A percentile compares a stretch with the other conserved stretches of the same genome.
These are phyloP conservation scores for Pestalotiopsis sp. DNA, from an alignment of 2,329 filamentous ascomycete genomes.

Conservation along the genomic window DNA sequence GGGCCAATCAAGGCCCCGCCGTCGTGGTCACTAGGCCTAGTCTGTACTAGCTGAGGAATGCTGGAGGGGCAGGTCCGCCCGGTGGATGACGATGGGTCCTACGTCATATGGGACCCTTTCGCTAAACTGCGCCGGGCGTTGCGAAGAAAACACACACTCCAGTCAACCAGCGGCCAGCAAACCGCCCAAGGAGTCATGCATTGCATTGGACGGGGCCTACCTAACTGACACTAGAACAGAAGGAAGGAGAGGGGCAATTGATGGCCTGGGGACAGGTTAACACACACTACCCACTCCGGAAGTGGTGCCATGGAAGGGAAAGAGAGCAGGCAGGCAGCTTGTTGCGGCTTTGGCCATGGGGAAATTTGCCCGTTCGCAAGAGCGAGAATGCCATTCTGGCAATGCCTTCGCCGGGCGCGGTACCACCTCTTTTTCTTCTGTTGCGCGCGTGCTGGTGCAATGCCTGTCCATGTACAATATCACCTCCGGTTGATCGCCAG, in stretches of 20 bases:
- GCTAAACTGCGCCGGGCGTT: background rate
- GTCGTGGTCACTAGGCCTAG: background rate
- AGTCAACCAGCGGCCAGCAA: background rate
- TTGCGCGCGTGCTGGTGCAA: background rate
- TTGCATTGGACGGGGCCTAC: background rate
- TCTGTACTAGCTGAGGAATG: background rate
- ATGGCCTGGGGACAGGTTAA: background rate
- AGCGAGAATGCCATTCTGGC: background rate
- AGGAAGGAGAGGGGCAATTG: background rate
- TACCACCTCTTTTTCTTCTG: background rate
- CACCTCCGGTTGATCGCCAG: background rate
- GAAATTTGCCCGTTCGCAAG: background rate
- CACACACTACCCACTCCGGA: background rate
- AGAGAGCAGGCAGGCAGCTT: background rate
- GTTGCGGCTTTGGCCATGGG: background rate
- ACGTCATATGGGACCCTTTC: constrained; percentile 9
- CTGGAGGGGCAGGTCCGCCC: background rate
- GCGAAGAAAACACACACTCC: background rate
- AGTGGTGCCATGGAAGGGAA: background rate
- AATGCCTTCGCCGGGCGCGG: background rate
- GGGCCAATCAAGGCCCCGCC: background rate
- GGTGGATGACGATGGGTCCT: constrained; percentile 5
- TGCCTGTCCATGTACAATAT: background rate
- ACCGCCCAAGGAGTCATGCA: constrained; percentile 5
- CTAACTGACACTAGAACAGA: background rate